A percentile compares a stretch with the other conserved stretches of the same genome.
Evolutionary conservation across 2,329 filamentous ascomycete species (phyloP).

Genomic region (Sporothrix luriei): DNA sequence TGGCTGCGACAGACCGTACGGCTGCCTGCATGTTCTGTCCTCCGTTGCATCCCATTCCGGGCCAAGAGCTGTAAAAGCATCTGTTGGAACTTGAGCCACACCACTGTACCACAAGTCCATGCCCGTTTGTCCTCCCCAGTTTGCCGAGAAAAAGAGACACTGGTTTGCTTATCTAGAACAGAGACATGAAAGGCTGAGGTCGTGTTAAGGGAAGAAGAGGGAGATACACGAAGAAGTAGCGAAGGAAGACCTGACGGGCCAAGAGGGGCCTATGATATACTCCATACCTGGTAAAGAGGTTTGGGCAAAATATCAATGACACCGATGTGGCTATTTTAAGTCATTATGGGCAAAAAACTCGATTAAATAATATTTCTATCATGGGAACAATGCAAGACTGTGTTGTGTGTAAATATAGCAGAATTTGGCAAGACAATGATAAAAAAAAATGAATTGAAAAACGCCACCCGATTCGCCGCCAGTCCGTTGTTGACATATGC

Average conservation of each 20-base stretch:
- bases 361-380: slow-evolving; percentile 9
- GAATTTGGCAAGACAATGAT: background rate
- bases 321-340: background rate
- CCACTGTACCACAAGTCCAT: background rate
- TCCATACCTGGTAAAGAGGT: background rate
- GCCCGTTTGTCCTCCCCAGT: slow-evolving; percentile 13
- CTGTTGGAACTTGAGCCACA: background rate
- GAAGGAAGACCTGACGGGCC: background rate
- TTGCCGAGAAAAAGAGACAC: slow-evolving; percentile 19
- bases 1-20: background rate
- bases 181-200: background rate
- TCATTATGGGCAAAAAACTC: background rate
- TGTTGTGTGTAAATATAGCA: background rate
- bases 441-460: slow-evolving; percentile 2
- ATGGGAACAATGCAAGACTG: background rate
- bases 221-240: background rate
- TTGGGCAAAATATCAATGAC: background rate
- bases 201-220: background rate
- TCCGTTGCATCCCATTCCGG: background rate
- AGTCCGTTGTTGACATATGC: slow-evolving; percentile 19
- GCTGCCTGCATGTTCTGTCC: slow-evolving; percentile 2
- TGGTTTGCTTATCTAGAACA: background rate
- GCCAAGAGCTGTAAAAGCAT: no score
- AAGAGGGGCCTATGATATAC: no score
- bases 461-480: slow-evolving; percentile 27